Evolutionary conservation across 2,329 filamentous ascomycete species (phyloP), one percentile per base, ranked within the genome.

Genomic region (Diaporthe ampelina): DNA sequence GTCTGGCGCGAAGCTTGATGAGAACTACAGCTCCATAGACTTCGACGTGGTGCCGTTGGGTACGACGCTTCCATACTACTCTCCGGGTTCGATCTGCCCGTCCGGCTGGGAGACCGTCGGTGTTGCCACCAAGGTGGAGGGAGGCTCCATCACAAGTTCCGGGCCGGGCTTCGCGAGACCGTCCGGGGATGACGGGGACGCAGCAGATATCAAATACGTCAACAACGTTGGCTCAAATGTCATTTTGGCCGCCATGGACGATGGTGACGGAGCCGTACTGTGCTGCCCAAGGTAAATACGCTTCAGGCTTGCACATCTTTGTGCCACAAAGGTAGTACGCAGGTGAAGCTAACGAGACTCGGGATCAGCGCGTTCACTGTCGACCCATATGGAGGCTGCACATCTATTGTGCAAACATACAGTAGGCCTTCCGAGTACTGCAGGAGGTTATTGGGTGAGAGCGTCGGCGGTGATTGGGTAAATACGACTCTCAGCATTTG

Each of bases 21-120:
- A 43, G 26, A 54, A 37, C 21, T 32, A 32, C 17, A 59, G 40
- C 26, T 26, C 29, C 2, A 17, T 40, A 13, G 54, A 57, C 45
- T 48, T 45, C 45, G 17, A 26, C 45, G 1, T 26, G 21, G 24
- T 43, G 19, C 56, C 26, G 13, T 29, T 21, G 15, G 26, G 4
- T 11, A 5, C 48, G 21, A 50, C 21, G 10, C 6, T 68, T 6
- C n/a, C 21, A 7, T 74, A 74, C 45, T 74, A 48, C 43, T 76
- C 72, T 11, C 73, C 72, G 13, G 74, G 59, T 10, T 24, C 71
- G 26, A 6, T 35, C 11, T 74, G 74, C 17, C 74, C 67, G 7
- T 58, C 58, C 3, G 74, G 71, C 15, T 75, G 63, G 54, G 43
- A 37, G 5, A 75, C 74, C 7, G 68, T 68, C 5, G 74, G 74